A percentile compares a stretch with the other conserved stretches of the same genome.
phyloP scores from a whole-genome alignment of 768 basidiomycete species.

The Xerocomellus amylosporus region DNA sequence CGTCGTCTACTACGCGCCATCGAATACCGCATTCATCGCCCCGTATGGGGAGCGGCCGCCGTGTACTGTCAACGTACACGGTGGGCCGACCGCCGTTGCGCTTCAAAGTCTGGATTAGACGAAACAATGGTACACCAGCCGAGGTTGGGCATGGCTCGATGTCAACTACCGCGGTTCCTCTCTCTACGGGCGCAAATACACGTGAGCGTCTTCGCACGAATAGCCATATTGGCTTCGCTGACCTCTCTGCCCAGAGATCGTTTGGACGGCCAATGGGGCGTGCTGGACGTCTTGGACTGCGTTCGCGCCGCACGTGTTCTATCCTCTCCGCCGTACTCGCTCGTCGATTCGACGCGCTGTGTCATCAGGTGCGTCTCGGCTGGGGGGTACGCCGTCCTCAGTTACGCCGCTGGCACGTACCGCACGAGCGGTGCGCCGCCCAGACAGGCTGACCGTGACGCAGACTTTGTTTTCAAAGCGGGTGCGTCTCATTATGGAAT shows the following conservation, averaged over 20 bases:
- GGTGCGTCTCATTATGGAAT: conserved; percentile 1
- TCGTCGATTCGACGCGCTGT: conserved; percentile 1
- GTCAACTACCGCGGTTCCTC: conserved; percentile 2
- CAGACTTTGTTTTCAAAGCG: background rate
- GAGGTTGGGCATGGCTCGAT: conserved; percentile 5
- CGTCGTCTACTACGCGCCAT: background rate
- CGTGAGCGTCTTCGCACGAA: background rate
- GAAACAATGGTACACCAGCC: conserved; percentile 7
- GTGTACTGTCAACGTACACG: no score
- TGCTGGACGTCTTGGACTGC: conserved; percentile 2
- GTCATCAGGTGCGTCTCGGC: background rate
- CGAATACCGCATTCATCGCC: background rate
- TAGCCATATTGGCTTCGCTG: background rate
- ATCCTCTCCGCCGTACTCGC: background rate
- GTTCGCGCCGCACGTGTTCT: background rate
- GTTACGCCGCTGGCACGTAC: no score
- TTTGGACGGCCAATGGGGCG: conserved; percentile 1
- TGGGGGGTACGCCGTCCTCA: no score
- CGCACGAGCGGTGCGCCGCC: no score
- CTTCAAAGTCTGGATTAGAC: background rate
- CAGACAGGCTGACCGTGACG: no score
- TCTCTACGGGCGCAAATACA: conserved; percentile 2
- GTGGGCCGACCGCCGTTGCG: no score
- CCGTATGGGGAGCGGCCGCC: background rate
- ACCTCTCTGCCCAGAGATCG: background rate